Conservation (phyloP, 345 rosid species). For the Erodium maritimum region DNA sequence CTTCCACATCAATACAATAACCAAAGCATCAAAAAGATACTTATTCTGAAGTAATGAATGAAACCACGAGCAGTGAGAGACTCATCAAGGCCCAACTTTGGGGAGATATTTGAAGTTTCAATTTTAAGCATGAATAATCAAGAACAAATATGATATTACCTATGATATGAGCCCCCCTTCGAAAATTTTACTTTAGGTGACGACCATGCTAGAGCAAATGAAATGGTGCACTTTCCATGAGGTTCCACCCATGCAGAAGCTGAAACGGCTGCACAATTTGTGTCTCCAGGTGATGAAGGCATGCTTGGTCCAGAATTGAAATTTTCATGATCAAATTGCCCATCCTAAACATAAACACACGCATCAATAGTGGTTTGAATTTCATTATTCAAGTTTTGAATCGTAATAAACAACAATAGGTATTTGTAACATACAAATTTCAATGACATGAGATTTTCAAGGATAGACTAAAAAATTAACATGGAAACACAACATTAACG, state of each 20-base stretch:
- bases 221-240: constrained; percentile 85
- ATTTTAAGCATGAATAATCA: background rate
- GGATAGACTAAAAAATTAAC: background rate
- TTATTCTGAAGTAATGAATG: background rate
- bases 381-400: background rate
- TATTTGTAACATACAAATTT: too few relatives aligned
- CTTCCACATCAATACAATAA: background rate
- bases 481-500: too few relatives aligned
- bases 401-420: background rate
- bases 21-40: background rate
- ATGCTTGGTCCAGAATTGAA: constrained; percentile 56
- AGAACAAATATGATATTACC: constrained; percentile 27
- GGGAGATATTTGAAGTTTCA: background rate
- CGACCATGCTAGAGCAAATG: constrained; percentile 97
- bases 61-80: background rate
- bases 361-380: background rate
- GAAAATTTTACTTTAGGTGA: constrained; percentile 83
- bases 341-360: constrained; percentile 31
- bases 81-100: background rate
- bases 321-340: constrained; percentile 73
- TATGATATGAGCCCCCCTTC: constrained; percentile 76
- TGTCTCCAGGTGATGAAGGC: constrained; percentile 77
- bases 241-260: constrained; percentile 99
- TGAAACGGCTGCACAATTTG: constrained; percentile 88
- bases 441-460: background rate